Percentiles rank a stretch among this genome's conserved stretches.
These are phyloP conservation scores for Colletotrichum sp. DNA, from an alignment of 2,329 filamentous ascomycete genomes.

Conservation along the genomic window DNA sequence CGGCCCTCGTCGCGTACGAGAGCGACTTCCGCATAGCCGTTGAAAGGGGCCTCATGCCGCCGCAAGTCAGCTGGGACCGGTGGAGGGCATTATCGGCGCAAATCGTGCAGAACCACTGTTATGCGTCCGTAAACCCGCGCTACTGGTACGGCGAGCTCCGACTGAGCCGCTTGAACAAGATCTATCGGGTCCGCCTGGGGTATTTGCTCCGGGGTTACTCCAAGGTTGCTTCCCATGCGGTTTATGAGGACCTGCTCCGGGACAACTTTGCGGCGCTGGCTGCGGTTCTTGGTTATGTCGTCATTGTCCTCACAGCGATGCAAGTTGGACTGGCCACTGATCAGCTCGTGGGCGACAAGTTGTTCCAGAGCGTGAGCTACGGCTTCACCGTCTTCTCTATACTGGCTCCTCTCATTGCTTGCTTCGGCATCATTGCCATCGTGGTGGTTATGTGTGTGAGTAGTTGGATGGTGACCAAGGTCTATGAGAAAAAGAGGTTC, in stretches of 20 bases:
- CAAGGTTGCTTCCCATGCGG: constrained; percentile 16
- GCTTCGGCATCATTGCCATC: constrained; percentile 25
- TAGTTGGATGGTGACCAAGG: constrained; percentile 19
- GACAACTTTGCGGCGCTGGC: constrained; percentile 15
- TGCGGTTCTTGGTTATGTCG: constrained; percentile 37
- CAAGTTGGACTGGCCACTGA: constrained; percentile 50
- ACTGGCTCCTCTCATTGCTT: constrained; percentile 38
- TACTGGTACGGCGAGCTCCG: constrained; percentile 47
- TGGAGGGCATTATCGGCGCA: constrained; percentile 38
- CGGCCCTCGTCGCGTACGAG: constrained; percentile 38
- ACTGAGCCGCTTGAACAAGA: constrained; percentile 42
- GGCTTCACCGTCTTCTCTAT: constrained; percentile 56
- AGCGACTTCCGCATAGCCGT: constrained; percentile 43
- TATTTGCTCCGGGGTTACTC: constrained; percentile 14
- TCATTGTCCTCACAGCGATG: constrained; percentile 53
- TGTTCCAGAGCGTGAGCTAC: constrained; percentile 49
- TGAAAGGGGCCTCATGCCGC: constrained; percentile 37
- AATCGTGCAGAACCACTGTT: constrained; percentile 27
- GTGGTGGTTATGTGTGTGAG: constrained; percentile 22
- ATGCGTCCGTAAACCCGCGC: constrained; percentile 34
- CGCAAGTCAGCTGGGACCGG: constrained; percentile 35
- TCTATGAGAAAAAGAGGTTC: constrained; percentile 28
- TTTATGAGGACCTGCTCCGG: constrained; percentile 16
- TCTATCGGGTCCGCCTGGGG: constrained; percentile 36
- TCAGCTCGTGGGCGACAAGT: constrained; percentile 32